Conservation (phyloP, 257 asterid species). For the Craterostigma plantagineum region DNA sequence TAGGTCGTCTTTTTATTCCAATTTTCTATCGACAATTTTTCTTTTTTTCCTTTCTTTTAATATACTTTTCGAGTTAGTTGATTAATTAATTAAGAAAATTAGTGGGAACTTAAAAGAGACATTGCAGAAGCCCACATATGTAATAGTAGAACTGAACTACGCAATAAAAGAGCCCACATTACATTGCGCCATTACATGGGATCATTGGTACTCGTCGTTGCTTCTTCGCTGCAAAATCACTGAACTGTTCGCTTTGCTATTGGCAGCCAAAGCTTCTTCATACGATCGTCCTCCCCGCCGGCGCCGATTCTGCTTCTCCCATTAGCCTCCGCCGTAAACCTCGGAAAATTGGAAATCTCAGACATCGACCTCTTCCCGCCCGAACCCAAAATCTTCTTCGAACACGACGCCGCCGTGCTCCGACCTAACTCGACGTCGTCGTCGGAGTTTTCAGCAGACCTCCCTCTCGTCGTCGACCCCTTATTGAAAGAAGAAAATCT, state of each 20-base stretch:
- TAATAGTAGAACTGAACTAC: too few species aligned
- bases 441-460: slow-evolving; percentile 8
- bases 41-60: too few species aligned
- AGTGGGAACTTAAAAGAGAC: too few species aligned
- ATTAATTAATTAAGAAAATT: too few species aligned
- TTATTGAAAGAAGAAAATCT: slow-evolving; percentile 13
- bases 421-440: slow-evolving; percentile 3
- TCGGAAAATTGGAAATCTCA: slow-evolving; percentile 44
- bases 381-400: slow-evolving; percentile 1
- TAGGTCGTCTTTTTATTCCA: too few species aligned
- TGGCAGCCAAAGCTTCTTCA: slow-evolving; percentile 55
- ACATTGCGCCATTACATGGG: too few species aligned
- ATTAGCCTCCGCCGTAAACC: slow-evolving; percentile 21
- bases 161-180: too few species aligned
- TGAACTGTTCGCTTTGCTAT: slow-evolving; percentile 62
- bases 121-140: too few species aligned
- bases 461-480: neutral
- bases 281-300: slow-evolving; percentile 46
- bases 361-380: slow-evolving; percentile 48
- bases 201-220: neutral
- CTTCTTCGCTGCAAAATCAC: slow-evolving; percentile 63
- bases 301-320: too few species aligned
- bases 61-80: too few species aligned
- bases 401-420: neutral
- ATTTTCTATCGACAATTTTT: too few species aligned